phyloP scores from a whole-genome alignment of 805 yeast genomes.

The Saturnispora besseyi region DNA sequence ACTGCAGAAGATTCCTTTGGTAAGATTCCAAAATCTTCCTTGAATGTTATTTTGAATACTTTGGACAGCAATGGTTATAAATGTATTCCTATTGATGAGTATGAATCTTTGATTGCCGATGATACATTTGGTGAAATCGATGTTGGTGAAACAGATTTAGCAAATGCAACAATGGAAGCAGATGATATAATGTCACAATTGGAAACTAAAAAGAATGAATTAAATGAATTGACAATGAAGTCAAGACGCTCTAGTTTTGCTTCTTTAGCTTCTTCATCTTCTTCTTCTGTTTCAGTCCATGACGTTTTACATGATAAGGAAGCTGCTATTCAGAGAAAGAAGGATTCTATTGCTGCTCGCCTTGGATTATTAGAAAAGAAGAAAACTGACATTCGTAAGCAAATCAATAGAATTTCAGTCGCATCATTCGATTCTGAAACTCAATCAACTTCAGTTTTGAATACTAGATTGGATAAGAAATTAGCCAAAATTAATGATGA shows the following conservation, averaged over 20 bases:
- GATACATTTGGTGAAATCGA: not conserved
- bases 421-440: slow-evolving; percentile 5
- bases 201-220: slow-evolving; percentile 7
- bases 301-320: slow-evolving; percentile 8
- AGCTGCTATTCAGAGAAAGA: not conserved
- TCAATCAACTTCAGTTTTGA: not conserved
- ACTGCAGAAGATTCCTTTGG: slow-evolving; percentile 7
- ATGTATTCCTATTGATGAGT: slow-evolving; percentile 18
- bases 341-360: not conserved
- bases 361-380: not conserved
- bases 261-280: slow-evolving; percentile 6
- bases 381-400: slow-evolving; percentile 2
- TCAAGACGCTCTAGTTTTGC: slow-evolving; percentile 6
- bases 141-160: slow-evolving; percentile 2
- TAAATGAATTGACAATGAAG: slow-evolving; percentile 9
- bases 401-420: slow-evolving; percentile 11
- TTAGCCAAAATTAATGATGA: slow-evolving; percentile 5
- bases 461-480: slow-evolving; percentile 1
- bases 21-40: slow-evolving; percentile 17
- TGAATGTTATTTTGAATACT: slow-evolving; percentile 20
- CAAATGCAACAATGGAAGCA: slow-evolving; percentile 10
- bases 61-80: slow-evolving; percentile 21
- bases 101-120: slow-evolving; percentile 11
- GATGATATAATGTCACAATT: slow-evolving; percentile 11
- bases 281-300: slow-evolving; percentile 12